Percentiles rank a stretch among this genome's conserved stretches.
phyloP scores from a whole-genome alignment of 2,329 filamentous ascomycete genomes.

The Xylogone sp. region DNA sequence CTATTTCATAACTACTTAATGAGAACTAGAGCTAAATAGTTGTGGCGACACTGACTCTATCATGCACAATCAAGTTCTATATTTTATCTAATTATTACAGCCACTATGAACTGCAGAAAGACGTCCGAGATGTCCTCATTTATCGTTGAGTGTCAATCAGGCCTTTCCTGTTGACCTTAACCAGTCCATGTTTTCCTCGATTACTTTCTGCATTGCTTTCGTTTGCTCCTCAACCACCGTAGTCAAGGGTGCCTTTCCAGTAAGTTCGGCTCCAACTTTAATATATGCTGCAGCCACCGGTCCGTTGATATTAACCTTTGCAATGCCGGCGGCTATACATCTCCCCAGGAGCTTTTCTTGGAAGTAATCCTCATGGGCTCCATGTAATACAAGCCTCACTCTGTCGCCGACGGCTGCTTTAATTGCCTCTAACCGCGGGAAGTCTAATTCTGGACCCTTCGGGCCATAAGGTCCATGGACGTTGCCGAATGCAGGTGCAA shows the following conservation, averaged over 20 bases:
- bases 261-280: neutral
- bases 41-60: no score
- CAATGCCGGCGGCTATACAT: conserved; percentile 44
- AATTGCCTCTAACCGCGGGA: conserved; percentile 28
- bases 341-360: conserved; percentile 39
- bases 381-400: conserved; percentile 46
- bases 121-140: no score
- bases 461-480: conserved; percentile 55
- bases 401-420: conserved; percentile 28
- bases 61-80: no score
- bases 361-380: conserved; percentile 45
- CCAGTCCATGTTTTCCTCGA: neutral
- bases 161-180: neutral
- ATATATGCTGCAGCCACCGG: conserved; percentile 33
- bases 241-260: neutral
- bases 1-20: no score
- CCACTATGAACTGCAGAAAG: no score
- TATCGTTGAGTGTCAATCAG: neutral
- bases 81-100: no score
- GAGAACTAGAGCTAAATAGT: no score
- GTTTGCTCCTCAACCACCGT: neutral
- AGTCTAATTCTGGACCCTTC: conserved; percentile 5
- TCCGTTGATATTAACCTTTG: conserved; percentile 55
- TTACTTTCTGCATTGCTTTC: neutral
- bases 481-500: conserved; percentile 63